Conservation (phyloP, 108 stramenopile species). For the Fistulifera pelliculosa region DNA sequence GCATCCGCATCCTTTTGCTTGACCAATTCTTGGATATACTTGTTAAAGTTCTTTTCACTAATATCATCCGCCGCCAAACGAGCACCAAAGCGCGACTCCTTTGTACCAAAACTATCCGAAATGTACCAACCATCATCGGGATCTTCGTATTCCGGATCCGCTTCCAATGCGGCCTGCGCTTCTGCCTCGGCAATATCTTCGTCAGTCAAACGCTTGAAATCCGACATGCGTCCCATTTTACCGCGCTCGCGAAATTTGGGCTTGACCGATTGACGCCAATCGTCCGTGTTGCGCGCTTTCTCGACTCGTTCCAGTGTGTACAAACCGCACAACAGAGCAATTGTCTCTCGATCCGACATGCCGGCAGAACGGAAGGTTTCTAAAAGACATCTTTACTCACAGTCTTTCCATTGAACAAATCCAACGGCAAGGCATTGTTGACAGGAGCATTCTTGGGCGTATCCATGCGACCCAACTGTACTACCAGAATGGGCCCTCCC, state of each 20-base stretch:
- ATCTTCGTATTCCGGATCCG: constrained; percentile 50
- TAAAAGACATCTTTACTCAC: constrained; percentile 23
- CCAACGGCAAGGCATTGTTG: constrained; percentile 29
- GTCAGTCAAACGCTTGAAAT: constrained; percentile 69
- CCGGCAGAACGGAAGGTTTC: constrained; percentile 53
- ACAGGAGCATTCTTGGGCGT: constrained; percentile 27
- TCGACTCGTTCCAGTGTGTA: constrained; percentile 62
- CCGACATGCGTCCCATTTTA: constrained; percentile 80
- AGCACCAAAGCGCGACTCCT: constrained; percentile 68
- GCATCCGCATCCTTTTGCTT: constrained; percentile 8
- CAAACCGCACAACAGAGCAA: constrained; percentile 64
- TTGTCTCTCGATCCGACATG: constrained; percentile 83
- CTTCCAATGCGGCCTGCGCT: constrained; percentile 33
- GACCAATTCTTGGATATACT: constrained; percentile 36
- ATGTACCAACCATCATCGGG: constrained; percentile 86
- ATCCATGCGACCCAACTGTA: constrained; percentile 73
- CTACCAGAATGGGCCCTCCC: constrained; percentile 70
- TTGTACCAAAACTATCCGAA: constrained; percentile 74
- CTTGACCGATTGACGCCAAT: constrained; percentile 59
- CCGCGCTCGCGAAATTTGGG: constrained; percentile 76
- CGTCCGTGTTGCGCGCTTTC: constrained; percentile 55
- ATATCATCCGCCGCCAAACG: constrained; percentile 38
- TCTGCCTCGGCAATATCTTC: constrained; percentile 62
- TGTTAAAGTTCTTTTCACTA: constrained; percentile 54
- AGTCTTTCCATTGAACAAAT: constrained; percentile 51